Conservation (phyloP, 2,329 filamentous ascomycete genomes). For the Trichoderma atrobrunneum region DNA sequence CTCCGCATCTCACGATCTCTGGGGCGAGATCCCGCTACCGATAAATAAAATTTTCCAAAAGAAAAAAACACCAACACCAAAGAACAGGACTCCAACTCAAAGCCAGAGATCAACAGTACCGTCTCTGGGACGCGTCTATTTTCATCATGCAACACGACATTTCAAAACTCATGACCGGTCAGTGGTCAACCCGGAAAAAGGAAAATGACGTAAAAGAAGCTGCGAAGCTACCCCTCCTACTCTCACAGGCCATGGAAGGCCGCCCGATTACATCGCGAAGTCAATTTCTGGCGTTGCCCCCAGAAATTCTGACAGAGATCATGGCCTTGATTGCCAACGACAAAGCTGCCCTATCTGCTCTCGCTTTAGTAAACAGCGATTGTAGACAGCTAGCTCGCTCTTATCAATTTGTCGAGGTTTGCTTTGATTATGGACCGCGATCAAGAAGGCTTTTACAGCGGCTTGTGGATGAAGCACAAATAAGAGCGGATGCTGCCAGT, state of each 20-base stretch:
- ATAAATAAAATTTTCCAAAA: neutral
- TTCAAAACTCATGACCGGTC: neutral
- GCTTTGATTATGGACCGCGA: slow-evolving; percentile 18
- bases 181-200: neutral
- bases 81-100: neutral
- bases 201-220: neutral
- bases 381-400: slow-evolving; percentile 21
- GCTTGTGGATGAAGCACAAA: neutral
- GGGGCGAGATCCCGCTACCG: neutral
- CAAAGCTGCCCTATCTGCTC: slow-evolving; percentile 17
- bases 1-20: neutral
- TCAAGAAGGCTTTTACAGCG: neutral
- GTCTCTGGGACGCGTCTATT: neutral
- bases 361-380: slow-evolving; percentile 24
- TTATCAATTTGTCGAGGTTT: slow-evolving; percentile 20
- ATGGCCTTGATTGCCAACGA: slow-evolving; percentile 19
- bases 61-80: neutral
- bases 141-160: neutral
- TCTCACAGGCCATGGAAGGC: slow-evolving; percentile 12
- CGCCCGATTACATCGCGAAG: neutral
- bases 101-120: neutral
- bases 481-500: neutral
- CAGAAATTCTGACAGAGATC: slow-evolving; percentile 18
- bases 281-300: slow-evolving; percentile 14
- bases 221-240: slow-evolving; percentile 8